Conservation (phyloP, 2,329 filamentous ascomycete genomes). For the Colletotrichum lindemuthianum region DNA sequence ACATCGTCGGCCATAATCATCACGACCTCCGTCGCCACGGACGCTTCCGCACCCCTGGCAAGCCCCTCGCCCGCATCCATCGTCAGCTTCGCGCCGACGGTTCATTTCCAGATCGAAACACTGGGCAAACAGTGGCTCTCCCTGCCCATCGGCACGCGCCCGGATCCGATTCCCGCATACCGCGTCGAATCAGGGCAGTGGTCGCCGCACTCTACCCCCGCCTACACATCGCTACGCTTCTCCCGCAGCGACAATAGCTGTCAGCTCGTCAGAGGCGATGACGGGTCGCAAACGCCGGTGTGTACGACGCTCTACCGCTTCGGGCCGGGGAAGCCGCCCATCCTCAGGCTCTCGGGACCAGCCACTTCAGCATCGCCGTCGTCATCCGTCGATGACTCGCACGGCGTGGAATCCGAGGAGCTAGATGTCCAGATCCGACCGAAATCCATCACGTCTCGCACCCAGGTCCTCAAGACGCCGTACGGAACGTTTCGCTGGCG, state of each 20-base stretch:
- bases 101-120: conserved; percentile 60
- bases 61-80: conserved; percentile 19
- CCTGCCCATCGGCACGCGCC: conserved; percentile 50
- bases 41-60: background rate
- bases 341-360: conserved; percentile 47
- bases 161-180: conserved; percentile 55
- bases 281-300: conserved; percentile 44
- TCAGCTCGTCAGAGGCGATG: conserved; percentile 56
- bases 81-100: conserved; percentile 52
- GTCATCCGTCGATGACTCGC: conserved; percentile 38
- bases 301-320: conserved; percentile 66
- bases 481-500: conserved; percentile 66
- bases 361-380: conserved; percentile 35
- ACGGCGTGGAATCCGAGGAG: conserved; percentile 40
- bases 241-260: conserved; percentile 58
- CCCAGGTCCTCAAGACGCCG: conserved; percentile 56
- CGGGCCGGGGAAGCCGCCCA: conserved; percentile 62
- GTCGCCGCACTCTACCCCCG: conserved; percentile 18
- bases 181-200: conserved; percentile 46
- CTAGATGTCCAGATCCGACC: conserved; percentile 41
- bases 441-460: conserved; percentile 57
- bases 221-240: conserved; percentile 63
- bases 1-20: conserved; percentile 8
- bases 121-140: conserved; percentile 54
- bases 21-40: background rate